Conservation (phyloP, 2,329 filamentous ascomycete genomes). For the Cordyceps farinosa region DNA sequence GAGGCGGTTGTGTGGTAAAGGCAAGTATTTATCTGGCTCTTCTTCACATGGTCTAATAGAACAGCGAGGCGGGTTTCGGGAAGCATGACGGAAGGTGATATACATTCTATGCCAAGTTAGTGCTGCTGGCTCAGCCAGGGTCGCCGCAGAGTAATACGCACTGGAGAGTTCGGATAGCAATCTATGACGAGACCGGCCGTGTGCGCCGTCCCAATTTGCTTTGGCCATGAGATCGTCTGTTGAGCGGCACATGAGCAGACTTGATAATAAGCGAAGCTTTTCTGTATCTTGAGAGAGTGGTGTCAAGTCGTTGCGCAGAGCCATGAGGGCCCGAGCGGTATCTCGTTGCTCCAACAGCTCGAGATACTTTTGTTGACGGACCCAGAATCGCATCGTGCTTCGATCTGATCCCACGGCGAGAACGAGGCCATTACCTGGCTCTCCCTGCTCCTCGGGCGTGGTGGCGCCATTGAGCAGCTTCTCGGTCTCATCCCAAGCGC, state of each 20-base stretch:
- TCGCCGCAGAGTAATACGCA: constrained; percentile 41
- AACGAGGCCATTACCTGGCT: constrained; percentile 58
- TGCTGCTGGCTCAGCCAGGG: neutral
- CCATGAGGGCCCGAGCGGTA: constrained; percentile 67
- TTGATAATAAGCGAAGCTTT: constrained; percentile 79
- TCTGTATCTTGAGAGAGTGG: constrained; percentile 76
- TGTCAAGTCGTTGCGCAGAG: constrained; percentile 84
- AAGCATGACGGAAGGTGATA: constrained; percentile 95
- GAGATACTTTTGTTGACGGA: constrained; percentile 92
- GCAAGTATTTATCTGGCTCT: constrained; percentile 76
- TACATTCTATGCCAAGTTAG: constrained; percentile 58
- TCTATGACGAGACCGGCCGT: constrained; percentile 67
- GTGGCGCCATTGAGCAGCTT: constrained; percentile 62
- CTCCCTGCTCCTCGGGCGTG: constrained; percentile 31
- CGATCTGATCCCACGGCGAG: constrained; percentile 72
- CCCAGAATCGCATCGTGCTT: constrained; percentile 78
- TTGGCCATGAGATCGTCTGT: constrained; percentile 71
- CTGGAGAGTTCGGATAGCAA: constrained; percentile 81
- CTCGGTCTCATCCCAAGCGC: constrained; percentile 84
- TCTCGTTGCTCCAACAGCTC: constrained; percentile 80
- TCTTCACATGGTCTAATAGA: constrained; percentile 78
- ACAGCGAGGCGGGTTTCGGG: constrained; percentile 83
- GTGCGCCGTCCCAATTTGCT: constrained; percentile 81
- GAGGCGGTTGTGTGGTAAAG: constrained; percentile 80
- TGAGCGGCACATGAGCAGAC: constrained; percentile 83